phyloP scores from a whole-genome alignment of 1,139 yeast species.

The Saccharomyces hybrid region DNA sequence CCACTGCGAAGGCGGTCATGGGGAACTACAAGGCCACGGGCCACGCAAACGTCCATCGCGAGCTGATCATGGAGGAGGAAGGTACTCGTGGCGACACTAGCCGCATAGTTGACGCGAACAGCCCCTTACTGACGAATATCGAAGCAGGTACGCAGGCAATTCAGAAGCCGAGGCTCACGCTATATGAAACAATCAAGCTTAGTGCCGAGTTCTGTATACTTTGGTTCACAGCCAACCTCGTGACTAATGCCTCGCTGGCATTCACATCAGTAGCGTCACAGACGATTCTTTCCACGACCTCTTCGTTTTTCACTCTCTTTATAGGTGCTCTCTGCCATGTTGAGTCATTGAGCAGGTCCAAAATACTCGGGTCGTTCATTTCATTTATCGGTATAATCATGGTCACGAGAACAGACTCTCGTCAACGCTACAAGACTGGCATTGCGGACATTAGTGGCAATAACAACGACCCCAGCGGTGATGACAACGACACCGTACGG shows the following conservation, averaged over 20 bases:
- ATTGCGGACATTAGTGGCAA: conserved; percentile 4
- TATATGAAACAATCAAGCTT: conserved; percentile 44
- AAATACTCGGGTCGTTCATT: conserved; percentile 57
- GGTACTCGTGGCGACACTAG: conserved; percentile 8
- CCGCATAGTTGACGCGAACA: conserved; percentile 12
- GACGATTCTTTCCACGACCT: conserved; percentile 80
- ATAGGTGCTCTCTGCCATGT: conserved; percentile 65
- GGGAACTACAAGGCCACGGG: conserved; percentile 25
- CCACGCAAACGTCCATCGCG: conserved; percentile 21
- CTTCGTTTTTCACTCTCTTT: conserved; percentile 79
- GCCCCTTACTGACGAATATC: conserved; percentile 19
- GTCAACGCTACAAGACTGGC: conserved; percentile 5
- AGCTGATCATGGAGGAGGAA: conserved; percentile 15
- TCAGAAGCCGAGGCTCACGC: conserved; percentile 21
- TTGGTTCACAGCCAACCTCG: conserved; percentile 83
- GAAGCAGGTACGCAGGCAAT: conserved; percentile 7
- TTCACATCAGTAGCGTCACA: conserved; percentile 92
- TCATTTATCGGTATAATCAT: conserved; percentile 71
- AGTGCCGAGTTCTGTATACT: conserved; percentile 72
- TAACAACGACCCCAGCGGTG: conserved; percentile 16
- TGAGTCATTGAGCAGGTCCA: conserved; percentile 56
- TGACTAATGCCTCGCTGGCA: conserved; percentile 74
- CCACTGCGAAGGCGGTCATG: conserved; percentile 39
- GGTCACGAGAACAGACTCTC: conserved; percentile 54
- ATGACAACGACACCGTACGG: conserved; percentile 30